Evolutionary conservation across 176 grass and related monocot genomes (phyloP), one percentile per base, ranked within the genome.

Genomic region (Musa itinerans): DNA sequence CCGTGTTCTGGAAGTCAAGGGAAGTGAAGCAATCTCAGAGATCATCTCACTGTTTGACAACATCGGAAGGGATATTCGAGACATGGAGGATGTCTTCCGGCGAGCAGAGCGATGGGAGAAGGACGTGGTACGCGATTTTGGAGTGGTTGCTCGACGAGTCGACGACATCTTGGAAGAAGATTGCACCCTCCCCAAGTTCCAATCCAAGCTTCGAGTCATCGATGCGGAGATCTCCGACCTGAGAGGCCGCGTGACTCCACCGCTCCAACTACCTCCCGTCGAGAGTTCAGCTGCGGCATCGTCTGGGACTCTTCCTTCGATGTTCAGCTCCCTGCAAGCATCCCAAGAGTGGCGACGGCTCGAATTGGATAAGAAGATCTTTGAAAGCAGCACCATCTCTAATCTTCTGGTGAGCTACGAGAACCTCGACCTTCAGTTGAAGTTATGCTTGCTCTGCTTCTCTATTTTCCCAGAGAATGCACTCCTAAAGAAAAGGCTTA

Each of bases 401-500:
- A 2, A 58, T 58, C 17, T 58, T 43, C 34, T 43, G 34, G 34
- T 43, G 34, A 43, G 34, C 34, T 43, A 43, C 34, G 82, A 87
- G 53, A 86, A 79, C 75, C 90, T 92, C 61, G 84, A 92, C 34
- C 21, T 19, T 9, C 84, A 83, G 20, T 66, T 89, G 9, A 89
- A 84, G 71, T 51, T 84, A 22, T 92, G 90, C 71, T 69, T 86
- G 24, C 76, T 86, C 53, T 92, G 90, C 48, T 77, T 92, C 50
- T 81, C 84, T 77, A 17, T 92, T 2, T 92, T 89, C 81, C 90
- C 87, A 50, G 84, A 89, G 75, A 86, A 86, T 34, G 78, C 84
- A 13, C 69, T 89, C 27, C 72, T 92, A 53, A 89, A 78, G 63
- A 92, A 43, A 85, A 89, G 80, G 77, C 68, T 68, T 10, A 80